phyloP scores from a whole-genome alignment of 208 protist species.

The Trypanosoma scelopori region DNA sequence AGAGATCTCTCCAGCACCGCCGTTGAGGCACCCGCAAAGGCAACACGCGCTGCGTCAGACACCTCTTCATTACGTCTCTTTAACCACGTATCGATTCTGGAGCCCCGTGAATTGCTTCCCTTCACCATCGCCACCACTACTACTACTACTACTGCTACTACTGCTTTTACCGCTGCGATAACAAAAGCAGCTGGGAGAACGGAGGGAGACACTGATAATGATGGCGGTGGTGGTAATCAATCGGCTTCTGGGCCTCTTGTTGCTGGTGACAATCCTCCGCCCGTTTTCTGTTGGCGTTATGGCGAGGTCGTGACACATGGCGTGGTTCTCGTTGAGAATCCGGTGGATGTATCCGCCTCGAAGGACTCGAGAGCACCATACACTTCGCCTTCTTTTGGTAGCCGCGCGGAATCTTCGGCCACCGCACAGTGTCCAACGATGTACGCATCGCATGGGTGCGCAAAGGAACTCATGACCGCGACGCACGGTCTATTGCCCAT shows the following conservation, averaged over 20 bases:
- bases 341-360: too few relatives aligned
- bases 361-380: neutral
- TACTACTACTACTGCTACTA: neutral
- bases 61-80: slow-evolving; percentile 13
- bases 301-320: slow-evolving; percentile 44
- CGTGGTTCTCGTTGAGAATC: slow-evolving; percentile 25
- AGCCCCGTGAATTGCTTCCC: slow-evolving; percentile 4
- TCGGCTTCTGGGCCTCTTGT: neutral
- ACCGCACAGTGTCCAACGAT: neutral
- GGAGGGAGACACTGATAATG: neutral
- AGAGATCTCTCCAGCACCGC: slow-evolving; percentile 5
- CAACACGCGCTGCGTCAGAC: neutral
- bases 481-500: slow-evolving; percentile 30
- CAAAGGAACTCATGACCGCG: neutral
- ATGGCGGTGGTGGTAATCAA: neutral
- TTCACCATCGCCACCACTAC: neutral
- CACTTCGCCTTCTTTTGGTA: neutral
- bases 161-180: neutral
- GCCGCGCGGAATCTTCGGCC: neutral
- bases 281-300: slow-evolving; percentile 53
- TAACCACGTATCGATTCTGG: slow-evolving; percentile 9
- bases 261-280: slow-evolving; percentile 20
- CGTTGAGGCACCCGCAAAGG: neutral
- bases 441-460: neutral
- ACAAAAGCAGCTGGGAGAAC: neutral